Base-by-base conservation (phyloP, 2,329 filamentous ascomycete species). In the Aureobasidium uvarum region DNA sequence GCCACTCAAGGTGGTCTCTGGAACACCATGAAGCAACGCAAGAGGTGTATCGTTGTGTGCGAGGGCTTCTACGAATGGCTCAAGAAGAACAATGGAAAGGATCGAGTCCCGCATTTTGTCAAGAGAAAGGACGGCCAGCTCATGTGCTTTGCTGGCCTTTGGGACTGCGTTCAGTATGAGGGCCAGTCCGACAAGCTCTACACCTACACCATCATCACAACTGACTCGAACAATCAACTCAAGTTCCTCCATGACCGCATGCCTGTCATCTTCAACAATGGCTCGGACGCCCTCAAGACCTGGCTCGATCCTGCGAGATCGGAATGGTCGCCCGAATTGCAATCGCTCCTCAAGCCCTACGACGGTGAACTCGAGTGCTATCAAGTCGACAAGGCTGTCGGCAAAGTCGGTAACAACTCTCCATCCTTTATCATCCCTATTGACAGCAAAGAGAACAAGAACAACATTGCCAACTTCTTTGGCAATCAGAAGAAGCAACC, bases 31-130 rank as follows among this genome's bases (percentile, higher is more conserved):
- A 97, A 97, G 79, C 86, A 88, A 67, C 86, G 84, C 70, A 96
- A 97, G 78, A 84, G 95, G 36, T 98, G 95, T 75, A 82, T 98
- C 25, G 86, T 98, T 11, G 74, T 96, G 6, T 92, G 91, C 11
- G 89, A 97, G 76, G 95, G 95, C 1, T 99, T 98, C 77, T 99
- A 92, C 73, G 95, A 99, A 77, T 98, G 95, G 95, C 80, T 96
- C 67, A 94, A 94, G 77, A 91, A 88, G 71, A 88, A 85, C 72
- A 83, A 83, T 1, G 84, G 86, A 7, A 93, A 90, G 70, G 89
- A 95, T 63, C 96, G 91, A 77, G 79, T 94, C 1, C 94, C 95
- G 13, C 87, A 98, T 76, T 97, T 87, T 72, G 85, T 92, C 25
- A 93, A 88, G 77, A 83, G 92, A 33, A 90, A 87, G 70, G 94